Evolutionary conservation across 2,329 filamentous ascomycete genomes (phyloP).

Genomic region (Ceratocystis albifundus): DNA sequence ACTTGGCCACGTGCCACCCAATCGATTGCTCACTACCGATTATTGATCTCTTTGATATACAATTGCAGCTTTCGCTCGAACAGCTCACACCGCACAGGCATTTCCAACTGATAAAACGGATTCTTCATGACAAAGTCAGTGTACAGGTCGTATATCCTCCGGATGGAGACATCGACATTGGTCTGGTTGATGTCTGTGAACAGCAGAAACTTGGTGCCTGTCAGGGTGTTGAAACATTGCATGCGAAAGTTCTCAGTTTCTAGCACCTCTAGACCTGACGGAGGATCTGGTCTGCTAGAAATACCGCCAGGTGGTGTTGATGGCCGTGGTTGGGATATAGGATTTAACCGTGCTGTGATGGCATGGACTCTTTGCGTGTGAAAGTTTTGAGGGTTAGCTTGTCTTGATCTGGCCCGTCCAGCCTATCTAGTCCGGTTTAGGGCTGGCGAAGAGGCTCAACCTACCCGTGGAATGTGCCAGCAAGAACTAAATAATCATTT

Average conservation of each 20-base stretch:
- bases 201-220: conserved; percentile 87
- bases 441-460: conserved; percentile 23
- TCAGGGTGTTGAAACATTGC: conserved; percentile 91
- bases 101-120: conserved; percentile 94
- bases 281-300: conserved; percentile 46
- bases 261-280: conserved; percentile 78
- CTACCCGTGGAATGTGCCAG: conserved; percentile 92
- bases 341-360: conserved; percentile 53
- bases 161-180: conserved; percentile 73
- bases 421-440: conserved; percentile 1
- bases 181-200: conserved; percentile 84
- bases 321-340: conserved; percentile 32
- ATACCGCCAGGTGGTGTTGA: conserved; percentile 25
- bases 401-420: background rate
- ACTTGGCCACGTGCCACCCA: background rate
- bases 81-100: conserved; percentile 89
- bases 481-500: conserved; percentile 94
- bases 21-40: conserved; percentile 30
- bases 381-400: conserved; percentile 17
- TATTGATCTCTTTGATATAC: conserved; percentile 65
- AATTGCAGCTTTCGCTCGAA: conserved; percentile 79
- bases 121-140: conserved; percentile 99
- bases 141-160: conserved; percentile 86
- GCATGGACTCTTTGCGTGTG: conserved; percentile 48
- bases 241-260: conserved; percentile 90